Percentiles rank a stretch among this genome's conserved stretches.
These are phyloP conservation scores for Suillus subluteus DNA, from an alignment of 768 basidiomycete species.

Conservation along the genomic window DNA sequence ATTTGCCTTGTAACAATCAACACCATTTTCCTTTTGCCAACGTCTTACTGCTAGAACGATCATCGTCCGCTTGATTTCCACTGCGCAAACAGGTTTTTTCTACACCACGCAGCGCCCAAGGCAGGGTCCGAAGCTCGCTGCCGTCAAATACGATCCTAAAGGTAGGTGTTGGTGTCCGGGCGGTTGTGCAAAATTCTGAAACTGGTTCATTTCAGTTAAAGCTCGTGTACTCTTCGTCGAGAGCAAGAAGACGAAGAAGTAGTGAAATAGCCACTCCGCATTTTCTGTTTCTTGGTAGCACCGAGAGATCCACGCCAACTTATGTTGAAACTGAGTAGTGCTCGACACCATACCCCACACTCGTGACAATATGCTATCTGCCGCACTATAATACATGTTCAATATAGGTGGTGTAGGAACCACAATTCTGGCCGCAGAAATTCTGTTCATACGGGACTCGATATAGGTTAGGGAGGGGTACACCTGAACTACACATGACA, in stretches of 20 bases:
- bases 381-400: background rate
- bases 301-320: background rate
- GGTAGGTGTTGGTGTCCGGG: slow-evolving; percentile 50
- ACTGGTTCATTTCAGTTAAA: slow-evolving; percentile 50
- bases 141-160: slow-evolving; percentile 90
- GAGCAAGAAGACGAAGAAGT: slow-evolving; percentile 74
- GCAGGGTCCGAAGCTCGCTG: slow-evolving; percentile 75
- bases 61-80: slow-evolving; percentile 87
- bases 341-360: background rate
- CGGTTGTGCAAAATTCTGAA: slow-evolving; percentile 1
- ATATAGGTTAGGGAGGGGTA: background rate
- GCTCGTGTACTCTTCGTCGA: slow-evolving; percentile 78
- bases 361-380: background rate
- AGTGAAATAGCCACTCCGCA: slow-evolving; percentile 10
- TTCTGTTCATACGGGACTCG: background rate
- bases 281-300: background rate
- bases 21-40: background rate
- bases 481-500: slow-evolving; percentile 2
- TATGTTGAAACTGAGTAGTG: background rate
- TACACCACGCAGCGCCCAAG: slow-evolving; percentile 83
- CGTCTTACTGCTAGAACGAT: slow-evolving; percentile 57
- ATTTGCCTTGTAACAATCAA: background rate
- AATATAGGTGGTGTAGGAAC: background rate
- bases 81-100: slow-evolving; percentile 90
- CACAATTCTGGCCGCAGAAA: background rate